Evolutionary conservation across 371 early-diverging fungal genomes (phyloP).

Genomic region (Batkoa obscura): DNA sequence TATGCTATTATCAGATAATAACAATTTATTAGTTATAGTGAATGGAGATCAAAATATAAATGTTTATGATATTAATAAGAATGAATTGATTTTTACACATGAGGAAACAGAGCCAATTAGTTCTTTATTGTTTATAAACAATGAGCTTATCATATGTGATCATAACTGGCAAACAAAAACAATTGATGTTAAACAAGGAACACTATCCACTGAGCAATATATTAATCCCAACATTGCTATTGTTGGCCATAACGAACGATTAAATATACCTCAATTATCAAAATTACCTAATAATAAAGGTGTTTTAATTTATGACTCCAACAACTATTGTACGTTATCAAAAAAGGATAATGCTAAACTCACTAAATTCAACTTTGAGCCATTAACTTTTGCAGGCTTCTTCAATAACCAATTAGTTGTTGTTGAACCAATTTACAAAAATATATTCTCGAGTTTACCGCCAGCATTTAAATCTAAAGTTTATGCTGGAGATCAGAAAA

Average conservation of each 20-base stretch:
- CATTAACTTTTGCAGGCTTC: not conserved
- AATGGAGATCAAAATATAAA: no score
- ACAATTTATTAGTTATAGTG: no score
- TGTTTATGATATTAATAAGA: no score
- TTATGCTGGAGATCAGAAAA: not conserved
- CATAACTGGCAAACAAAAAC: no score
- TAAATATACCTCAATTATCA: not conserved
- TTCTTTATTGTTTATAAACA: no score
- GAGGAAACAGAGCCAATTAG: no score
- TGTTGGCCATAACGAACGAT: not conserved
- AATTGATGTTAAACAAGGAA: no score
- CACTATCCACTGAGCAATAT: no score
- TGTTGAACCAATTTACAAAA: not conserved
- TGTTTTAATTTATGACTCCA: not conserved
- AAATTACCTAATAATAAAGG: not conserved
- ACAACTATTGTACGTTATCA: no score
- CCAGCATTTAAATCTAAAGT: not conserved
- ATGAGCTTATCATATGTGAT: no score
- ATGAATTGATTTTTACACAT: no score
- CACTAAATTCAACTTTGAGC: not conserved
- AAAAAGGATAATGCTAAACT: not conserved
- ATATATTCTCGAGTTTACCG: not conserved
- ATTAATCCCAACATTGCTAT: slow-evolving; percentile 53
- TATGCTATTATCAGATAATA: no score
- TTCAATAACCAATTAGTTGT: not conserved